Base-by-base conservation (phyloP, 257 asterid genomes). In the Petunia secreta region DNA sequence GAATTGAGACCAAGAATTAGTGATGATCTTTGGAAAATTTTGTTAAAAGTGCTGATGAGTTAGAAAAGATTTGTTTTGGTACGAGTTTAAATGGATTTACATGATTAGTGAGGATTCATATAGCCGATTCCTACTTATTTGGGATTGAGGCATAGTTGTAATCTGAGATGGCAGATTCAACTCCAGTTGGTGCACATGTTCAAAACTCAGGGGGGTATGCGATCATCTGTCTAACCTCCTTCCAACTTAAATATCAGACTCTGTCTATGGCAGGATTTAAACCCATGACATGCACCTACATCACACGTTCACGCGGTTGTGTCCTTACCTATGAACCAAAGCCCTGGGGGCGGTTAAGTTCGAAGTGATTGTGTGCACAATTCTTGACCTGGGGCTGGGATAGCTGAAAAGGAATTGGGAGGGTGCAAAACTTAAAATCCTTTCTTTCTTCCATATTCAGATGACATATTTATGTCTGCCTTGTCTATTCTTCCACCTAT, bases 261-360 rank as follows among this genome's bases (percentile, higher is more conserved):
- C 3, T 50, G 62, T 46, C 15, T 46, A 55, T 3, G 34, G 62
- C 62, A 34, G 62, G 44, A 50, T 48, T 52, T 6, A 1, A 71
- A 48, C 44, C 77, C 1, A 16, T 48, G 77, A 71, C 13, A 13
- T 34, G 11, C 10, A 6, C 50, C 43, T 25, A 10, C 43, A 3
- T 71, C 77, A 50, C 62, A 71, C 25, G 25, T 25, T 71, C 13
- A 46, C 13, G 36, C 48, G 43, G 3, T 48, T 25, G 60, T 2
- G 43, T 48, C 44, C 11, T 71, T 71, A 48, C 60, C 77, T 25
- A n/a, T 69, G 60, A 71, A 48, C 77, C 60, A 50, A 71, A 48
- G 11, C 44, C 62, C 62, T 48, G 11, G 2, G 2, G 11, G 3
- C 44, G 48, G 43, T 69, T 25, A 46, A 25, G 8, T 36, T 14